phyloP scores from a whole-genome alignment of 768 basidiomycete genomes.

The Pseudohyphozyma bogoriensis region DNA sequence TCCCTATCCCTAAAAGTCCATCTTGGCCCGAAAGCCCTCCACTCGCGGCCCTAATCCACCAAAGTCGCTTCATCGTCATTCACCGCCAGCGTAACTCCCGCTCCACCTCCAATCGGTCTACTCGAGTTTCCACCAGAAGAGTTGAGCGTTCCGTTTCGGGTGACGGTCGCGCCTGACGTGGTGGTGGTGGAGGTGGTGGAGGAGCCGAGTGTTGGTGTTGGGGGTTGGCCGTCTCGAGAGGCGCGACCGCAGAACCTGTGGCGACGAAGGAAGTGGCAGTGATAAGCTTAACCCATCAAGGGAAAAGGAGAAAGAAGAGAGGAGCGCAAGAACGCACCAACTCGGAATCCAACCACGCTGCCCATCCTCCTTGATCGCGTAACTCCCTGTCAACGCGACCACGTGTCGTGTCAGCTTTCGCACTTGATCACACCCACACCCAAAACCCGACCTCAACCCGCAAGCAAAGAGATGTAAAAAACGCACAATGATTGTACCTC shows the following conservation, averaged over 20 bases:
- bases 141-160: not conserved
- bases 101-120: too few species aligned
- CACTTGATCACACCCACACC: not conserved
- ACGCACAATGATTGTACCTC: slow-evolving; percentile 96
- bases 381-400: slow-evolving; percentile 15
- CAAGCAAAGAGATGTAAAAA: slow-evolving; percentile 46
- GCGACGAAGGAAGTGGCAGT: not conserved
- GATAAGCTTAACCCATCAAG: not conserved
- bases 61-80: too few species aligned
- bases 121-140: too few species aligned
- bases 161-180: too few species aligned
- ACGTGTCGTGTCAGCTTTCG: too few species aligned
- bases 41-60: too few species aligned
- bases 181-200: slow-evolving; percentile 6
- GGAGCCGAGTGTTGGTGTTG: too few species aligned
- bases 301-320: not conserved
- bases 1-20: too few species aligned
- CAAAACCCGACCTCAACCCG: not conserved
- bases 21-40: too few species aligned
- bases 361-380: slow-evolving; percentile 83
- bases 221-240: slow-evolving; percentile 5
- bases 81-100: too few species aligned
- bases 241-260: slow-evolving; percentile 26
- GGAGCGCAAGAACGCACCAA: slow-evolving; percentile 48
- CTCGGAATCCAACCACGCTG: slow-evolving; percentile 97